Evolutionary conservation across 2,329 filamentous ascomycete genomes (phyloP).

Genomic region (Fusarium sp.): DNA sequence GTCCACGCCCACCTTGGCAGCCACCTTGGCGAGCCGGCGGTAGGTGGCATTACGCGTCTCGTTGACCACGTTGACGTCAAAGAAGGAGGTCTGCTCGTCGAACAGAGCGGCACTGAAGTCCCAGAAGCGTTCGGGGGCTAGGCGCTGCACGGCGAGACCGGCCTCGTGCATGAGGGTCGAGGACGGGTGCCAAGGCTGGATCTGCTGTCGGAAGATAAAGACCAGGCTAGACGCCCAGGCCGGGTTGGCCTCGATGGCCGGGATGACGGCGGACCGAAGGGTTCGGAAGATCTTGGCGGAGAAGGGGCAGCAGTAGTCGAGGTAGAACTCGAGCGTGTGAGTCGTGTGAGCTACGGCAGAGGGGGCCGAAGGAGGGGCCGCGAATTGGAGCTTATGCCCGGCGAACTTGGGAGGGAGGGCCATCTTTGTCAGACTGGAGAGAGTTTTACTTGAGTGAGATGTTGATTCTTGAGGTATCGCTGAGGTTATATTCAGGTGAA

Average conservation of each 20-base stretch:
- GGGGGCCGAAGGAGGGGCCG: constrained; percentile 48
- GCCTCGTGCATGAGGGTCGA: constrained; percentile 86
- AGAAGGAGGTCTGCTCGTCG: constrained; percentile 78
- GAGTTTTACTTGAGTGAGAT: not conserved
- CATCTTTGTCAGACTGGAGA: constrained; percentile 60
- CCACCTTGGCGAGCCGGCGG: constrained; percentile 80
- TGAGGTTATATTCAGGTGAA: constrained; percentile 14
- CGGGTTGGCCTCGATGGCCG: constrained; percentile 72
- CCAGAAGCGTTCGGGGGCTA: constrained; percentile 82
- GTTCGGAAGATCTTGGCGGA: constrained; percentile 80
- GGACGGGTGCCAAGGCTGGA: constrained; percentile 95
- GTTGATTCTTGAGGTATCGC: not conserved
- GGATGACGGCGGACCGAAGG: constrained; percentile 73
- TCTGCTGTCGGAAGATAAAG: constrained; percentile 88
- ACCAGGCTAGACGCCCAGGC: constrained; percentile 67
- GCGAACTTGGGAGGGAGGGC: constrained; percentile 82
- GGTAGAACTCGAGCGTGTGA: constrained; percentile 75
- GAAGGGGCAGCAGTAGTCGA: constrained; percentile 91
- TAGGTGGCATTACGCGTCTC: constrained; percentile 91
- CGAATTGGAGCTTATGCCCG: constrained; percentile 73
- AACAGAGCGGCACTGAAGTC: constrained; percentile 77
- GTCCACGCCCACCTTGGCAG: constrained; percentile 74
- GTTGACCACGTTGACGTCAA: constrained; percentile 85
- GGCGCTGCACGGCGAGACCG: constrained; percentile 79
- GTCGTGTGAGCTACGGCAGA: constrained; percentile 56